Evolutionary conservation across 2,329 filamentous ascomycete genomes (phyloP), one percentile per base, ranked within the genome.

Genomic region (Periglandula ipomoeae): DNA sequence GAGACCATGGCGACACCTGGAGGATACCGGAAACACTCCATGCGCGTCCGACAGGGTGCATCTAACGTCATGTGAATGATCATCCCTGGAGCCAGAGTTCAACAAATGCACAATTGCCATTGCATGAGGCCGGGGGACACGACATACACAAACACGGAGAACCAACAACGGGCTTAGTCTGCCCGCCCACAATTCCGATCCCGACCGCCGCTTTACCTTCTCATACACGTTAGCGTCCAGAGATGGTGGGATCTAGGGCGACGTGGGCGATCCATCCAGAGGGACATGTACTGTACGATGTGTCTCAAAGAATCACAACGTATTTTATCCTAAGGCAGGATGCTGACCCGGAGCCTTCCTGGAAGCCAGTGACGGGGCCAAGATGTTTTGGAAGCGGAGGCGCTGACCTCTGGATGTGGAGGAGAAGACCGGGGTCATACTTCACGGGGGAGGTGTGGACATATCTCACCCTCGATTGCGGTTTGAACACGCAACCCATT

Each of bases 171-270:
- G 11, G 9, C 38, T 22, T 27, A 20, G 27, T 41, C 35, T 35
- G 32, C 23, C 26, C 48, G 15, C 40, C 32, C 39, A 23, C 39
- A 39, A 13, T 34, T 19, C 9, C 17, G 17, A 19, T 19, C 17
- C 39, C 27, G 44, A 43, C 19, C 44, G 44, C 48, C 42, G 41
- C 30, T 13, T 39, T 11, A 23, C 43, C 38, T 44, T 26, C 30
- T 46, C n/a, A n/a, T n/a, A n/a, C n/a, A n/a, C n/a, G n/a, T n/a
- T n/a, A n/a, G n/a, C n/a, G n/a, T n/a, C n/a, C 23, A 38, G 24
- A 13, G 4, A 37, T 20, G 23, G n/a, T 26, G 19, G 34, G n/a
- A 37, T 37, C 24, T 39, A 34, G 34, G 44, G 44, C 34, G 10
- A n/a, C n/a, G n/a, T n/a, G n/a, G n/a, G n/a, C n/a, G 9, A 34